Evolutionary conservation across 139 green algal genomes (phyloP), one percentile per base, ranked within the genome.

Genomic region (Yamagishiella unicocca): DNA sequence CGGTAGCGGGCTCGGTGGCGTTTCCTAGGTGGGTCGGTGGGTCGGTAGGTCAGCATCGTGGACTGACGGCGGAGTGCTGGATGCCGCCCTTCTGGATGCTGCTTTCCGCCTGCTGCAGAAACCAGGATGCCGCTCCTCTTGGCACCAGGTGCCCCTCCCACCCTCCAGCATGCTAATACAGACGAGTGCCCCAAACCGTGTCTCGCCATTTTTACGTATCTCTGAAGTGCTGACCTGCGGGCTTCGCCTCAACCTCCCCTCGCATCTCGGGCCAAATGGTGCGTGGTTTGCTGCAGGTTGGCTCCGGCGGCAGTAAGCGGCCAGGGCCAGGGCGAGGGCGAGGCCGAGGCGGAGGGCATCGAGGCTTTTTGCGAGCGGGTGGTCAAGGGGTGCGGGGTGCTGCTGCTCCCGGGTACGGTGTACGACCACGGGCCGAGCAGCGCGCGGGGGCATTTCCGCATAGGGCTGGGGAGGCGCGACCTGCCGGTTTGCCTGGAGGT

Each of bases 391-490:
- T 66, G 83, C n/a, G 94, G 94, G 5, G 94, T 96, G 78, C 91
- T 97, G 85, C 86, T 97, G 62, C 91, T 97, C 70, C 95, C 95
- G 4, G 91, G 79, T 1, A 89, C 40, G 1, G 93, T 96, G 27
- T 97, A 96, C 67, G 91, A 89, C 82, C 85, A 95, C 53, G 61
- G 72, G 19, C 27, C 46, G 17, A 90, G 77, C 43, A 54, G 53
- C 0, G 42, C 35, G 1, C 46, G 80, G 19, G 83, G 89, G 12
- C 90, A 93, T 54, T 94, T 97, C 50, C 79, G 95, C 9, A 62
- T 97, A 7, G 93, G 94, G 0, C 89, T 96, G 79, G 95, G 95
- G 0, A 84, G 95, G 0, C 27, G 17, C 4, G 89, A 95, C 83
- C 79, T 96, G 40, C 43, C 62, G 8, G 64, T 92, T 45, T 93